Percentiles rank a stretch among this genome's conserved stretches.
Evolutionary conservation across 495 filamentous ascomycete genomes (phyloP).

Genomic region (Ramalina intermedia): DNA sequence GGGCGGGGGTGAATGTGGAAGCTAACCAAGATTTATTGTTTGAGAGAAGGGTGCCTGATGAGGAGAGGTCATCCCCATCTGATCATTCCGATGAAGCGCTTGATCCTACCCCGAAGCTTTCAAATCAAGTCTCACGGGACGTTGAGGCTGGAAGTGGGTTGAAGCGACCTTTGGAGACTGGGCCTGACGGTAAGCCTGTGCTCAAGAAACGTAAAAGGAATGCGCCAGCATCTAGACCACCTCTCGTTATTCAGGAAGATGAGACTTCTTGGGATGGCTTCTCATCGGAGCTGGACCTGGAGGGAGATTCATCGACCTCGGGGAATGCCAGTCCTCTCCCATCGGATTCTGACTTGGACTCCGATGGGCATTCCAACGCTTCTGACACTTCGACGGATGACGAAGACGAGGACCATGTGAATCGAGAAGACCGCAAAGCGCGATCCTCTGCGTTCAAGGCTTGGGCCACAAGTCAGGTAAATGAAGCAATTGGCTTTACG

Average conservation of each 20-base stretch:
- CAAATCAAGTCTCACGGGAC: slow-evolving; percentile 15
- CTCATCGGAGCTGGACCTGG: slow-evolving; percentile 16
- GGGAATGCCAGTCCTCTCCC: neutral
- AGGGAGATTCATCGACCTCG: slow-evolving; percentile 18
- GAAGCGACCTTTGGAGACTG: slow-evolving; percentile 71
- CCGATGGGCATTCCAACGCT: slow-evolving; percentile 4
- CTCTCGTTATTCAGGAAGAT: slow-evolving; percentile 21
- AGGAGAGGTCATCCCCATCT: slow-evolving; percentile 2
- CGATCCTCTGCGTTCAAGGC: slow-evolving; percentile 71
- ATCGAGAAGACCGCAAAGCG: slow-evolving; percentile 26
- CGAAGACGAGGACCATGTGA: slow-evolving; percentile 22
- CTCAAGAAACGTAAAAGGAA: slow-evolving; percentile 46
- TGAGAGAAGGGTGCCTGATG: neutral
- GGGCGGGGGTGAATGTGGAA: slow-evolving; percentile 41
- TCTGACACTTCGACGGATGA: slow-evolving; percentile 5
- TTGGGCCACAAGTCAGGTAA: slow-evolving; percentile 79
- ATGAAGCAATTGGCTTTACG: slow-evolving; percentile 52
- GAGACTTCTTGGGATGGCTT: slow-evolving; percentile 51
- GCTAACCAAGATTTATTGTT: slow-evolving; percentile 14
- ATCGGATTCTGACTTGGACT: slow-evolving; percentile 10
- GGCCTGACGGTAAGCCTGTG: slow-evolving; percentile 61
- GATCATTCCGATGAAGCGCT: slow-evolving; percentile 1
- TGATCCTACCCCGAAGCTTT: neutral
- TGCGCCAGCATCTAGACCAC: slow-evolving; percentile 25
- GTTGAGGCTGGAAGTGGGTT: slow-evolving; percentile 57